phyloP scores from a whole-genome alignment of 805 yeast genomes.

The Huiozyma naganishii region DNA sequence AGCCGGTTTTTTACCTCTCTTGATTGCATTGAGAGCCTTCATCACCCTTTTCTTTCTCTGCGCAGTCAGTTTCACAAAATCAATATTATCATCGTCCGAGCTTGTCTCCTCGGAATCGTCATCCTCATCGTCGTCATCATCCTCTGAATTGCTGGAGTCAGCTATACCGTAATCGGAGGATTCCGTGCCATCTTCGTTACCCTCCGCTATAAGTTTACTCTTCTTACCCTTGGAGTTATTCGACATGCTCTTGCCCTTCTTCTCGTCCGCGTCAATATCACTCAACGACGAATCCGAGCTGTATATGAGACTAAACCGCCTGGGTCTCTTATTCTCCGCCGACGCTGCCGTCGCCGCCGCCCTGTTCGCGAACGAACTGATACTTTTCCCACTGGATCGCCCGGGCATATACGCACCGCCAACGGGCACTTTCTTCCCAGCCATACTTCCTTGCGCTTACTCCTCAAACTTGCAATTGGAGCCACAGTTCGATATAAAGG shows the following conservation, averaged over 20 bases:
- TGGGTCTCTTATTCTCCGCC: constrained; percentile 17
- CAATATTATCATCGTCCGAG: constrained; percentile 58
- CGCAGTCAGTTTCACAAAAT: constrained; percentile 61
- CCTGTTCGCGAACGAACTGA: not conserved
- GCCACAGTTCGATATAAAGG: too few relatives aligned
- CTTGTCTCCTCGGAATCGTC: constrained; percentile 37
- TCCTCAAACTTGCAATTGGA: too few relatives aligned
- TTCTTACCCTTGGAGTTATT: constrained; percentile 22
- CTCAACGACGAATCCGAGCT: constrained; percentile 32
- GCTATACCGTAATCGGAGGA: constrained; percentile 18
- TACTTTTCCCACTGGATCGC: too few relatives aligned
- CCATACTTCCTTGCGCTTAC: too few relatives aligned
- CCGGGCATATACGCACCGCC: too few relatives aligned
- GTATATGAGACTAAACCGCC: constrained; percentile 35
- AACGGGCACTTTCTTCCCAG: too few relatives aligned
- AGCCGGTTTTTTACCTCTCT: constrained; percentile 27
- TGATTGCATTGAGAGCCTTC: constrained; percentile 34
- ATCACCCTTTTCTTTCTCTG: constrained; percentile 49
- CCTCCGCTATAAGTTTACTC: constrained; percentile 29
- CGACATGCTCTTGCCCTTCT: constrained; percentile 14
- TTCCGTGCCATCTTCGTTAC: constrained; percentile 10
- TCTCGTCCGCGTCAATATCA: constrained; percentile 18
- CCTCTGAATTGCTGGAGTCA: constrained; percentile 23
- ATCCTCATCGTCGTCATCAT: constrained; percentile 27
- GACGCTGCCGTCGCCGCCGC: not conserved